phyloP scores from a whole-genome alignment of 257 asterid genomes.

The Penstemon davidsonii region DNA sequence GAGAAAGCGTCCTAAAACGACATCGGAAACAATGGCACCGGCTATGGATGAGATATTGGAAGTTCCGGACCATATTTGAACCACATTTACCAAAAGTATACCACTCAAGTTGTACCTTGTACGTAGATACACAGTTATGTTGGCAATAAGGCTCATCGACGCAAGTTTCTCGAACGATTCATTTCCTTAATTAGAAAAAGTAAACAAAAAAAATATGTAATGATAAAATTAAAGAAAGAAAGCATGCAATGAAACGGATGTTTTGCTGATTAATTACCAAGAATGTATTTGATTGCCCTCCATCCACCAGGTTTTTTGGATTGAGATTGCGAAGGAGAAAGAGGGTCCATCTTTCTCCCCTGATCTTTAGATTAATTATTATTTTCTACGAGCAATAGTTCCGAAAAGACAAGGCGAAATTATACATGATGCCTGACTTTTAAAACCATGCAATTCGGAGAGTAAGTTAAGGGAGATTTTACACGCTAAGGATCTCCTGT shows the following conservation, averaged over 20 bases:
- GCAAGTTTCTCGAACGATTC: conserved; percentile 93
- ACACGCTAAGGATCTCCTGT: too few relatives aligned
- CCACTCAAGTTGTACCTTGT: conserved; percentile 65
- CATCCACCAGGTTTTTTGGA: conserved; percentile 58
- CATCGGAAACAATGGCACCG: conserved; percentile 75
- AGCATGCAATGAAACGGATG: not conserved
- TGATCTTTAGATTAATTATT: too few relatives aligned
- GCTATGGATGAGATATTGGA: conserved; percentile 53
- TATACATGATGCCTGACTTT: too few relatives aligned
- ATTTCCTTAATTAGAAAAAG: conserved; percentile 43
- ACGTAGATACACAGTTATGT: conserved; percentile 62
- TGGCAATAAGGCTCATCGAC: conserved; percentile 67
- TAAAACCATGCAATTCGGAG: too few relatives aligned
- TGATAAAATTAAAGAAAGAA: not conserved
- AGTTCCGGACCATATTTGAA: conserved; percentile 66
- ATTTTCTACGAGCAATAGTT: too few relatives aligned
- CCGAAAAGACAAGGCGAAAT: too few relatives aligned
- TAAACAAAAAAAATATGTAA: too few relatives aligned
- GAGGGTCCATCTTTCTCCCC: not conserved
- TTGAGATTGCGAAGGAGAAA: conserved; percentile 26
- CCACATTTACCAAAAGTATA: conserved; percentile 59
- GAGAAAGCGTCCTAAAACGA: conserved; percentile 56
- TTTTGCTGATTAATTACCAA: conserved; percentile 40
- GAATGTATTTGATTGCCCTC: conserved; percentile 74
- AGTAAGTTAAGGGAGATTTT: too few relatives aligned